A percentile compares a stretch with the other conserved stretches of the same genome.
These are phyloP conservation scores for Flaveria sonorensis DNA, from an alignment of 129 eudicot species.

Conservation along the genomic window DNA sequence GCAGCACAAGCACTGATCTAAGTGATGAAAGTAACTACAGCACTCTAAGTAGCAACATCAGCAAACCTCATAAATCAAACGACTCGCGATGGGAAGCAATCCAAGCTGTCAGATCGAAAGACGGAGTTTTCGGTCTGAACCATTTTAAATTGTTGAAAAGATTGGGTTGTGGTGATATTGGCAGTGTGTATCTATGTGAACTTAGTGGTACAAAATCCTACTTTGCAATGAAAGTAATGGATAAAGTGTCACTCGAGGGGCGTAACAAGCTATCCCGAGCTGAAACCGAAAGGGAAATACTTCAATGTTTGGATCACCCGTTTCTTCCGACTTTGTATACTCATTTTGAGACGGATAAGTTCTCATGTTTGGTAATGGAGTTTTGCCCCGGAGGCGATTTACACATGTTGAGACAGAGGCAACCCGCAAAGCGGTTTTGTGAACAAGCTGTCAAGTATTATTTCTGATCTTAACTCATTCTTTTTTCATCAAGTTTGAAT, in stretches of 20 bases:
- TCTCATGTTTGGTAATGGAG: constrained; percentile 89
- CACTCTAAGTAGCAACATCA: constrained; percentile 59
- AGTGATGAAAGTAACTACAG: constrained; percentile 81
- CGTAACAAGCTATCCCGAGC: constrained; percentile 71
- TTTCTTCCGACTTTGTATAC: constrained; percentile 76
- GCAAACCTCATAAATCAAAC: constrained; percentile 79
- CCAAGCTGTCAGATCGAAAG: constrained; percentile 57
- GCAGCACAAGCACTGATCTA: constrained; percentile 75
- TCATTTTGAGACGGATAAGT: constrained; percentile 82
- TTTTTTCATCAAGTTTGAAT: neutral
- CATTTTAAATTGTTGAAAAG: constrained; percentile 71
- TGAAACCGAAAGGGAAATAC: constrained; percentile 77
- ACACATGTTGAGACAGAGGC: constrained; percentile 80
- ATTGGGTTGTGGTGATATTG: constrained; percentile 86
- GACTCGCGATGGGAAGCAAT: constrained; percentile 87
- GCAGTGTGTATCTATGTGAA: constrained; percentile 79
- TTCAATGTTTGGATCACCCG: constrained; percentile 78
- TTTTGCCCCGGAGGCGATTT: constrained; percentile 90
- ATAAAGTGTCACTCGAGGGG: constrained; percentile 65
- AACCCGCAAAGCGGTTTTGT: constrained; percentile 72
- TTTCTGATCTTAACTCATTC: constrained; percentile 21
- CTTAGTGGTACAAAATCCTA: constrained; percentile 63
- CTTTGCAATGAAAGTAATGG: constrained; percentile 88
- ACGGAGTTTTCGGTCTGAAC: constrained; percentile 66
- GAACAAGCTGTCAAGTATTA: constrained; percentile 90